These are phyloP conservation scores for Achaetomium macrosporum DNA, from an alignment of 2,329 filamentous ascomycete species.

Conservation along the genomic window DNA sequence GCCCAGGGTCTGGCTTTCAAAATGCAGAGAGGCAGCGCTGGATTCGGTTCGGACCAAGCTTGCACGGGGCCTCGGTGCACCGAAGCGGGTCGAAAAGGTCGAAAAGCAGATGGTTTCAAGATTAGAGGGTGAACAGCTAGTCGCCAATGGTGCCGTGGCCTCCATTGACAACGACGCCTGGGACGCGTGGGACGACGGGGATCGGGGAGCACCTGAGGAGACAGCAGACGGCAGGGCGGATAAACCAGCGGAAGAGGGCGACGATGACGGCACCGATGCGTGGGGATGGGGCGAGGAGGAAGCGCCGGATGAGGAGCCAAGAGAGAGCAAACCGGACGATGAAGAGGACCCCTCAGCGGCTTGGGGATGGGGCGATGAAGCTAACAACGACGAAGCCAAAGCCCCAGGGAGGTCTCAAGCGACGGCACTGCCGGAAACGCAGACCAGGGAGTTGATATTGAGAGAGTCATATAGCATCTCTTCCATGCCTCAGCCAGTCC, in stretches of 20 bases:
- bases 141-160: constrained; percentile 44
- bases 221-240: constrained; percentile 16
- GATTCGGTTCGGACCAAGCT: constrained; percentile 67
- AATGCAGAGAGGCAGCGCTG: constrained; percentile 73
- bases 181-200: constrained; percentile 74
- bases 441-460: constrained; percentile 64
- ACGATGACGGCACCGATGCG: constrained; percentile 34
- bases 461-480: constrained; percentile 86
- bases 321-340: constrained; percentile 14
- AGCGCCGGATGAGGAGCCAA: constrained; percentile 18
- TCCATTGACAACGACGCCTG: constrained; percentile 55
- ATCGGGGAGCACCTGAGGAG: constrained; percentile 35
- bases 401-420: constrained; percentile 22
- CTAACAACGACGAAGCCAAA: constrained; percentile 35
- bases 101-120: constrained; percentile 75
- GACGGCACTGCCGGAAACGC: constrained; percentile 17
- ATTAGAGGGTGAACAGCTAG: constrained; percentile 59
- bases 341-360: constrained; percentile 38
- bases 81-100: constrained; percentile 70
- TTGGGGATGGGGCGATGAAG: constrained; percentile 54
- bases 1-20: constrained; percentile 77
- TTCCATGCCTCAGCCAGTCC: constrained; percentile 73
- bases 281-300: constrained; percentile 31
- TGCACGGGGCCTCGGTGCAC: constrained; percentile 57
- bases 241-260: constrained; percentile 24